Base-by-base conservation (phyloP, 2,329 filamentous ascomycete species). In the Thielaviopsis populi region DNA sequence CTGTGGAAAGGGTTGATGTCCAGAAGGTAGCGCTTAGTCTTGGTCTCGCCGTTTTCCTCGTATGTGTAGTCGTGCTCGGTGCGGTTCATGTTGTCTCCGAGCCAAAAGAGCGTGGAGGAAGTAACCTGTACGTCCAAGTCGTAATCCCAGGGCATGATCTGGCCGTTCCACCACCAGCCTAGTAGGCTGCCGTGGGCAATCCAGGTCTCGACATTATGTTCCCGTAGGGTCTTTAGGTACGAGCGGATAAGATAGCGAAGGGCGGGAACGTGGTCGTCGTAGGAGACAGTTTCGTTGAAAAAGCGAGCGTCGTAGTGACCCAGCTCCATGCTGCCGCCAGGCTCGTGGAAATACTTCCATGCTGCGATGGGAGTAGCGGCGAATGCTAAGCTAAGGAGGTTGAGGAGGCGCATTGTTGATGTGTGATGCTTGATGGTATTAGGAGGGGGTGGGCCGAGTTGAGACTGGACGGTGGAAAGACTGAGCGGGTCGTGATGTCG, bases 151-250 rank as follows among this genome's bases (percentile, higher is more conserved):
- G 88, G 88, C 75, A 91, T 83, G 71, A 89, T 84, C 74, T 83
- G 75, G 50, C 78, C 80, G 71, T 90, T 92, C 89, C 89, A 95
- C 87, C 88, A 94, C 89, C 89, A 95, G 13, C 89, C 89, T 24
- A 95, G 76, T 60, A 94, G 75, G 3, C 89, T 91, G 59, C 89
- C 89, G 73, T 95, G 89, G 46, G 89, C 89, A 66, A 95, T 83
- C 89, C 89, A 94, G 0, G 89, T 92, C 74, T 92, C 88, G 67
- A 90, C 74, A 6, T 83, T 81, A 63, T 85, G 77, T 19, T 80
- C 76, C 54, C 78, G 76, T 72, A 88, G 86, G 64, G 82, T 84
- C 56, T 79, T 78, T 54, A 94, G 79, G 74, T 94, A 94, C 61
- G 87, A 85, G 67, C 84, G 82, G 68, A 91, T 81, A 68, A 94